Base-by-base conservation (phyloP, 192 early-diverging fungal genomes). In the Rhizoclosmatium globosum region DNA sequence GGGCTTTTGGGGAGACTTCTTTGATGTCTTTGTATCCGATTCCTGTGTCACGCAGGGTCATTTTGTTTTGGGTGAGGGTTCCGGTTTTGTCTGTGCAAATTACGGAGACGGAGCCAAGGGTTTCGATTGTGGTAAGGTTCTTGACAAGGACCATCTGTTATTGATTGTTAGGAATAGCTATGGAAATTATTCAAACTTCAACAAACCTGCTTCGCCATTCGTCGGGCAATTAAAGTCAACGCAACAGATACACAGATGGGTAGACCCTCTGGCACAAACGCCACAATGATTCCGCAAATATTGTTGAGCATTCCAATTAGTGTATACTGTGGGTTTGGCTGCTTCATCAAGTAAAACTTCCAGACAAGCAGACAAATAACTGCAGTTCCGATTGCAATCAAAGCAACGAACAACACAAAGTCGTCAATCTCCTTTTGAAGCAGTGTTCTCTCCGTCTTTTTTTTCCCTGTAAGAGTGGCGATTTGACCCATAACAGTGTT, bases 31-130 rank as follows among this genome's bases (percentile, higher is more conserved):
- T 15, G 13, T 58, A 53, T 31, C 44, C 71, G 45, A 74, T 21
- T n/a, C 57, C 21, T 7, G 71, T 74, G 39, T 76, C 64, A 45
- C 62, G 60, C 6, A 66, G 62, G 11, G 74, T 76, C 94, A 98
- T 95, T 60, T 89, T 85, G 85, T 92, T 89, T 71, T 90, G 86
- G 11, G 96, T 98, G 48, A 98, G 82, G 4, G 95, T 98, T 0
- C 95, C 96, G 23, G 96, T 96, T 85, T 98, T 98, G 82, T 98
- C 95, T 48, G 93, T 94, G 82, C 88, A 89, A 46, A 92, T 68
- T 4, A 94, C 89, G 71, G 83, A 89, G 62, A 95, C 90, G 60
- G 91, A 91, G 39, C 95, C 96, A 21, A 98, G 88, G 0, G 95
- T 95, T 85, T 98, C 95, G 71, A 98, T 91, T 1, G 93, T 93